phyloP scores from a whole-genome alignment of 176 grass and related monocot species.

The Alopecurus myosuroides region DNA sequence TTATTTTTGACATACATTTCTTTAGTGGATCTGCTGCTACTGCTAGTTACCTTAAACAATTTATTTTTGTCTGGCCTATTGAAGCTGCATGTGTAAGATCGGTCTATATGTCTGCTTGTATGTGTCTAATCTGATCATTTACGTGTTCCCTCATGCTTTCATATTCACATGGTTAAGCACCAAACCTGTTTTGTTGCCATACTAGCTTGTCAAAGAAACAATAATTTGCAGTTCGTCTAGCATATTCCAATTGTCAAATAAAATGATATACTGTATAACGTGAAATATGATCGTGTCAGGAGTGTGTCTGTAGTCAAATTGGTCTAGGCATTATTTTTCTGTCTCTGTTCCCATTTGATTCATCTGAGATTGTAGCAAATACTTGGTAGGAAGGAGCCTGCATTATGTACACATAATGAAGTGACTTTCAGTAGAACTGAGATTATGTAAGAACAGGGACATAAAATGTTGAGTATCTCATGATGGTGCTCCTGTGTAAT shows the following conservation, averaged over 20 bases:
- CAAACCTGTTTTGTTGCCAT: neutral
- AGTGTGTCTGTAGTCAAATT: neutral
- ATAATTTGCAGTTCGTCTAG: neutral
- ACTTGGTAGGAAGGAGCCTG: neutral
- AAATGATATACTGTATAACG: neutral
- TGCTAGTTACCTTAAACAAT: neutral
- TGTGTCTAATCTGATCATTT: neutral
- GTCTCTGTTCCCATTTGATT: neutral
- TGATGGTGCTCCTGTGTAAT: neutral
- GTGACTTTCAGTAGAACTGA: neutral
- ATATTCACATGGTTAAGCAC: neutral
- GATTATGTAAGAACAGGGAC: neutral
- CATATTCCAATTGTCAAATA: neutral
- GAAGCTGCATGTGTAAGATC: neutral
- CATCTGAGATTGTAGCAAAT: neutral
- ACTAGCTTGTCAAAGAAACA: constrained; percentile 4
- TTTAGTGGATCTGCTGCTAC: neutral
- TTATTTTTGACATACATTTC: neutral
- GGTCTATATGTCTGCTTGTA: neutral
- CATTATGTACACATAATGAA: neutral
- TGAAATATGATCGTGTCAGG: neutral
- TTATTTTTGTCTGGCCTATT: neutral
- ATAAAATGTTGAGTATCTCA: neutral
- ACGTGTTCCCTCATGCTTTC: neutral
- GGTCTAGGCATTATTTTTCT: neutral